phyloP scores from a whole-genome alignment of 1,284 basidiomycete genomes.

The Trametes polyzona region DNA sequence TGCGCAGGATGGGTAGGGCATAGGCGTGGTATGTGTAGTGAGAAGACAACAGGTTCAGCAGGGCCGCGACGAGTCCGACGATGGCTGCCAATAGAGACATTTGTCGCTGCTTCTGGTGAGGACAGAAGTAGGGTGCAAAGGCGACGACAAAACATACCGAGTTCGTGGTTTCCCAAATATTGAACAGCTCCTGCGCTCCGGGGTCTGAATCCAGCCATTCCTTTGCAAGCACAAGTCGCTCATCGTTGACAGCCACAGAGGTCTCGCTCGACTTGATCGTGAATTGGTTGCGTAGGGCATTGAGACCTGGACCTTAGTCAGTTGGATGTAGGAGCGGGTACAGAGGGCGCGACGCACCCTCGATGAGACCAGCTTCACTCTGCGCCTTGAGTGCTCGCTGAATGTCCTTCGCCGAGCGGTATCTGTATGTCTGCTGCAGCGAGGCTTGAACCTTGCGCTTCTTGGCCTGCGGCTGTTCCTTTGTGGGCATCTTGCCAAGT shows the following conservation, averaged over 20 bases:
- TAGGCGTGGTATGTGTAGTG: conserved; percentile 67
- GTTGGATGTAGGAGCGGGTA: too few species aligned
- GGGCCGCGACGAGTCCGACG: conserved; percentile 55
- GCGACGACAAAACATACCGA: conserved; percentile 43
- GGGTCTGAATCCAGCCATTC: conserved; percentile 62
- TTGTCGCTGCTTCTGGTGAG: conserved; percentile 43
- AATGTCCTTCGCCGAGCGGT: conserved; percentile 33
- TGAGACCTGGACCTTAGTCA: conserved; percentile 32
- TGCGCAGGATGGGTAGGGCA: conserved; percentile 63
- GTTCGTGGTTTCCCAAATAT: conserved; percentile 57
- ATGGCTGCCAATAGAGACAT: conserved; percentile 47
- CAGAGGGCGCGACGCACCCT: conserved; percentile 26
- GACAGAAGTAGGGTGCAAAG: not conserved
- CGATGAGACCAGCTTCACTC: conserved; percentile 31
- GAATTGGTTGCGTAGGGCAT: conserved; percentile 54
- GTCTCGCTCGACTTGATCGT: conserved; percentile 49
- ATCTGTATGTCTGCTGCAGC: conserved; percentile 27
- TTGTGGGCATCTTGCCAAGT: conserved; percentile 11
- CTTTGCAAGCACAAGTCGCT: conserved; percentile 58
- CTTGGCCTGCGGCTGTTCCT: conserved; percentile 11
- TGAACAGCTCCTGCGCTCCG: conserved; percentile 63
- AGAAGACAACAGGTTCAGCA: conserved; percentile 61
- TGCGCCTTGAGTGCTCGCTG: conserved; percentile 30
- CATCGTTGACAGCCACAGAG: conserved; percentile 54
- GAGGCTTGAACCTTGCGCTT: conserved; percentile 19